Base-by-base conservation (phyloP, 2,329 filamentous ascomycete genomes). In the Aspergillus neotritici region DNA sequence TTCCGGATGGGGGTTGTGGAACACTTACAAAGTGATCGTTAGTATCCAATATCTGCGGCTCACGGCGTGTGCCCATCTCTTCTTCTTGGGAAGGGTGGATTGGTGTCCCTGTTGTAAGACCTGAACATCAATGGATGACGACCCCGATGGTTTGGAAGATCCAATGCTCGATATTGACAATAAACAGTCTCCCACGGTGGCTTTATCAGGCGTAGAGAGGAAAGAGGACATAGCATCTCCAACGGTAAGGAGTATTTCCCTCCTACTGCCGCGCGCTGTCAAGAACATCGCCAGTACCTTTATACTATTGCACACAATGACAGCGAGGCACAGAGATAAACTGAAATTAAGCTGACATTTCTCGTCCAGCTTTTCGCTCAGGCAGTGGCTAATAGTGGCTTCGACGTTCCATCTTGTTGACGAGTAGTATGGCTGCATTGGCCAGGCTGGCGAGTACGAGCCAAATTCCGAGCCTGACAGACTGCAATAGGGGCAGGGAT, bases 171-270 rank as follows among this genome's bases (percentile, higher is more conserved):
- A 21, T 21, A 31, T 38, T 1, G 43, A 49, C n/a, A 53, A 31
- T 11, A 56, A 38, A 50, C 48, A 37, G 50, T 21, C 21, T 34
- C 47, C 45, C 12, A 40, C 35, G 0, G 61, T 64, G 3, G 49
- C 53, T 1, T 36, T 34, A 46, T 65, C 62, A 3, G 54, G 56
- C 0, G 37, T 34, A 4, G 54, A 41, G 2, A 66, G 52, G 32
- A 65, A 68, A 1, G 63, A 64, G 2, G 54, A 39, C 4, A 65
- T 56, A 4, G 56, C 57, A 43, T 68, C 65, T 11, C 64, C 64
- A 6, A 64, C 44, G 0, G 63, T 66, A 1, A 60, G 46, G 0
- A 67, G 31, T 21, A 21, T 6, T 21, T 37, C 38, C 10, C 15
- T 30, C 13, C 37, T 37, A 4, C n/a, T 25, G n/a, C 48, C 44